Percentiles rank a stretch among this genome's conserved stretches.
phyloP scores from a whole-genome alignment of 2,329 filamentous ascomycete genomes.

The Simplicillium aogashimaense region DNA sequence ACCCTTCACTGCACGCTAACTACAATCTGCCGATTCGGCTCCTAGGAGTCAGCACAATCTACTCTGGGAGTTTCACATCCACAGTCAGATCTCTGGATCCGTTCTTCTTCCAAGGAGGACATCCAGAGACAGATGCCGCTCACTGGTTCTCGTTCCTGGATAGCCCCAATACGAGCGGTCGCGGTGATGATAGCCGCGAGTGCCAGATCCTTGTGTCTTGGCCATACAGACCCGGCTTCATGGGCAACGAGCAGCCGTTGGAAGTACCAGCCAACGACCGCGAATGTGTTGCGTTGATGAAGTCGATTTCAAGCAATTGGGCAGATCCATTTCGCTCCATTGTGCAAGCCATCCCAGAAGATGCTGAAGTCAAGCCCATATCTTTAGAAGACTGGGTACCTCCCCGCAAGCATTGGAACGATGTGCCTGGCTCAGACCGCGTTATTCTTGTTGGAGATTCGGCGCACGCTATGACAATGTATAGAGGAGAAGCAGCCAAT shows the following conservation, averaged over 20 bases:
- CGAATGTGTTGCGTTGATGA: no score
- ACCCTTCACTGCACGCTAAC: no score
- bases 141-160: constrained; percentile 4
- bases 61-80: background rate
- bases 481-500: constrained; percentile 2
- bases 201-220: no score
- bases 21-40: no score
- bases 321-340: no score
- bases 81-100: background rate
- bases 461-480: constrained; percentile 4
- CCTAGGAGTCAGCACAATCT: background rate
- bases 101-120: constrained; percentile 3
- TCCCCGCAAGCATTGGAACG: background rate
- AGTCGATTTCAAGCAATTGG: no score
- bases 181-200: background rate
- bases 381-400: constrained; percentile 1
- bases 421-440: background rate
- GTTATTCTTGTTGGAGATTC: constrained; percentile 1
- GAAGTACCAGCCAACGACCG: no score
- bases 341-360: no score
- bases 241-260: no score
- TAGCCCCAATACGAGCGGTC: constrained; percentile 1
- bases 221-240: no score
- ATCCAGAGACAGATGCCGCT: constrained; percentile 1
- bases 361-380: constrained; percentile 1